Conservation (phyloP, 352 stramenopile species). For the Globisporangium polare region DNA sequence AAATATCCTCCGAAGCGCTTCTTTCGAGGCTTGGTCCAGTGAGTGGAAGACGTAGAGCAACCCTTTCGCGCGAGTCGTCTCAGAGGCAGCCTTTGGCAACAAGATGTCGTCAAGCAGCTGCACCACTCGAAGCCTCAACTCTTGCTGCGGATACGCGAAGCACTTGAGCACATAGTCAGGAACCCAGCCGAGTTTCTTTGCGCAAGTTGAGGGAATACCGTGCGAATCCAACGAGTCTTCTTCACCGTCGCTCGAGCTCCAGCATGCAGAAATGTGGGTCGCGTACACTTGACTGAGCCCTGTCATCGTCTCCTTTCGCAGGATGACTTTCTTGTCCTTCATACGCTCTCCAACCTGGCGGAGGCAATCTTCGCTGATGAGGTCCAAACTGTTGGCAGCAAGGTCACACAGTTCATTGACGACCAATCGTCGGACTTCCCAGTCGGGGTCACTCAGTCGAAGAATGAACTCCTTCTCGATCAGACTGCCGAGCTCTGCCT, state of each 20-base stretch:
- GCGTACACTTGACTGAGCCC: conserved; percentile 80
- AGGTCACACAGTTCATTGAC: conserved; percentile 85
- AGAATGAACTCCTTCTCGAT: conserved; percentile 75
- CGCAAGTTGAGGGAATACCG: conserved; percentile 28
- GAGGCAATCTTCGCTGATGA: conserved; percentile 64
- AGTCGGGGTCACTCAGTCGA: conserved; percentile 74
- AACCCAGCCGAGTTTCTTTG: conserved; percentile 80
- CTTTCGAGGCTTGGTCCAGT: conserved; percentile 56
- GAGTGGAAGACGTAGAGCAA: conserved; percentile 70
- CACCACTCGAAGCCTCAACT: conserved; percentile 77
- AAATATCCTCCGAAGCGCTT: conserved; percentile 70
- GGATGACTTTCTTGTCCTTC: conserved; percentile 81
- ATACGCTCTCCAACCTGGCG: conserved; percentile 78
- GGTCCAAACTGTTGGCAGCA: conserved; percentile 60
- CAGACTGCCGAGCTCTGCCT: conserved; percentile 45
- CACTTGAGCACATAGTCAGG: conserved; percentile 84
- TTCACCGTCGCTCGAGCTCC: conserved; percentile 27
- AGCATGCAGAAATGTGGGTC: conserved; percentile 59
- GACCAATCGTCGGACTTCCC: conserved; percentile 73
- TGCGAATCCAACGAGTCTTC: conserved; percentile 20
- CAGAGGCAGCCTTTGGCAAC: conserved; percentile 59
- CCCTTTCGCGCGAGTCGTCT: conserved; percentile 51
- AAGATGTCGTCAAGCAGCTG: conserved; percentile 85
- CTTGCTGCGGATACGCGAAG: conserved; percentile 81
- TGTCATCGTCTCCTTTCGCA: conserved; percentile 88